Conservation (phyloP, 2,329 filamentous ascomycete species). For the Alternaria gaisen region DNA sequence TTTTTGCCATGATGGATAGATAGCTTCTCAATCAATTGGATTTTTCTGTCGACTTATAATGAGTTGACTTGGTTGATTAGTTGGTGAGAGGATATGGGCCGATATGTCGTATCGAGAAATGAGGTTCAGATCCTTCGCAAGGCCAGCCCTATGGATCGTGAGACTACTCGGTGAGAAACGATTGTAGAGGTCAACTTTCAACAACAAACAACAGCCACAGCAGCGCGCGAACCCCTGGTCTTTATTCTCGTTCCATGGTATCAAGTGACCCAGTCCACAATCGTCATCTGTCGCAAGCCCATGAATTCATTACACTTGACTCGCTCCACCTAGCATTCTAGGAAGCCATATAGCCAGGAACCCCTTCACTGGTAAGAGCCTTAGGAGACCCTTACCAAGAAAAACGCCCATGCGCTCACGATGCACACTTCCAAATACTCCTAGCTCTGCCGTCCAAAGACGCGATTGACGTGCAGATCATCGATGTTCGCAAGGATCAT, state of each 20-base stretch:
- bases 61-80: not conserved
- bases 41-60: not conserved
- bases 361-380: conserved; percentile 13
- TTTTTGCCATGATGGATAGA: conserved; percentile 7
- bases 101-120: not conserved
- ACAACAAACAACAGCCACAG: conserved; percentile 6
- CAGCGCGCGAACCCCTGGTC: conserved; percentile 12
- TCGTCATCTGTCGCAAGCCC: conserved; percentile 15
- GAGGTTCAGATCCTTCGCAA: conserved; percentile 7
- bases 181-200: not conserved
- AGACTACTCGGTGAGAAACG: conserved; percentile 1
- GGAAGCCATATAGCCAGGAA: conserved; percentile 18
- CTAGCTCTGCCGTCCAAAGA: conserved; percentile 9
- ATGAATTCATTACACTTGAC: conserved; percentile 16
- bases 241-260: conserved; percentile 15
- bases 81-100: conserved; percentile 1
- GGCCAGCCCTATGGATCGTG: conserved; percentile 1
- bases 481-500: conserved; percentile 19
- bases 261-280: conserved; percentile 13
- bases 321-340: conserved; percentile 21
- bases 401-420: conserved; percentile 15
- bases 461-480: conserved; percentile 16
- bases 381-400: conserved; percentile 12
- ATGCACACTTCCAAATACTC: conserved; percentile 13
- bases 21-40: not conserved